These are phyloP conservation scores for Alternaria infectoria DNA, from an alignment of 2,329 filamentous ascomycete genomes.

Conservation along the genomic window DNA sequence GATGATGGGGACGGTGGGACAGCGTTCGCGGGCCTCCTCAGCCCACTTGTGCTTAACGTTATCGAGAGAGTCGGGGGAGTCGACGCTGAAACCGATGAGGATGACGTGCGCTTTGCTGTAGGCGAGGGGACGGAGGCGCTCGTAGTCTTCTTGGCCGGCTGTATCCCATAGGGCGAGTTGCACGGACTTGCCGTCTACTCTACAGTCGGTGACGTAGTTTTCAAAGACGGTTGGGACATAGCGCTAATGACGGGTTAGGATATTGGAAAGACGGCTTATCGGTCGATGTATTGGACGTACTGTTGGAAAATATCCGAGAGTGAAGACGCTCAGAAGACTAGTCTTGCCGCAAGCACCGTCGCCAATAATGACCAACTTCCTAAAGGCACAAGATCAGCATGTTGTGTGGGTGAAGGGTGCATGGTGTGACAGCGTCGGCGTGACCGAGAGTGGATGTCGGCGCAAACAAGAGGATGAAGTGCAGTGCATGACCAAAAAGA, in stretches of 20 bases:
- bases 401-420: slow-evolving; percentile 6
- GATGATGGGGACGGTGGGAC: slow-evolving; percentile 91
- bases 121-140: slow-evolving; percentile 88
- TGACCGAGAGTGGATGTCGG: slow-evolving; percentile 3
- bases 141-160: slow-evolving; percentile 99
- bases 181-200: slow-evolving; percentile 98
- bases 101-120: slow-evolving; percentile 98
- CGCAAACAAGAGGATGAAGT: slow-evolving; percentile 8
- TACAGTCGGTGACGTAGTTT: slow-evolving; percentile 98
- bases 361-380: slow-evolving; percentile 95
- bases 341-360: slow-evolving; percentile 99
- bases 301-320: slow-evolving; percentile 95
- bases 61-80: slow-evolving; percentile 93
- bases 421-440: slow-evolving; percentile 22
- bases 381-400: slow-evolving; percentile 52
- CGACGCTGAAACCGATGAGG: slow-evolving; percentile 92
- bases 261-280: slow-evolving; percentile 50
- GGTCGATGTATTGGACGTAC: slow-evolving; percentile 55
- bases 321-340: slow-evolving; percentile 95
- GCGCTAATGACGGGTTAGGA: slow-evolving; percentile 41
- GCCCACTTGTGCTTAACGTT: slow-evolving; percentile 99
- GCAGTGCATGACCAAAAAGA: slow-evolving; percentile 19
- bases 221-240: slow-evolving; percentile 88
- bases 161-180: slow-evolving; percentile 99
- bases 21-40: slow-evolving; percentile 91